A percentile compares a stretch with the other conserved stretches of the same genome.
These are phyloP conservation scores for Trichoderma asperellum DNA, from an alignment of 2,329 filamentous ascomycete species.

Conservation along the genomic window DNA sequence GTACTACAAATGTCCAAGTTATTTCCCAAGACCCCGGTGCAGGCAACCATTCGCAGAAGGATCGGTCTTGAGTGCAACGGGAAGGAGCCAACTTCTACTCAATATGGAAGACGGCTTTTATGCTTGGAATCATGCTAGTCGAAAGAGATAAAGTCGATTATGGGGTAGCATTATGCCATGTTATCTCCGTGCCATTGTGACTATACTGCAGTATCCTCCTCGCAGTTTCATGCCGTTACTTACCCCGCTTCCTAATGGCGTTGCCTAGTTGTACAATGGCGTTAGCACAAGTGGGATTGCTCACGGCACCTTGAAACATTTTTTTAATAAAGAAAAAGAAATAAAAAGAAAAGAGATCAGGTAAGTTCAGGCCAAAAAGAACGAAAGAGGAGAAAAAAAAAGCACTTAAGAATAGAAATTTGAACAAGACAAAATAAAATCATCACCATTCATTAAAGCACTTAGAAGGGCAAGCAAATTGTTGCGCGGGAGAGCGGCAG, in stretches of 20 bases:
- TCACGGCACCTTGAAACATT: not conserved
- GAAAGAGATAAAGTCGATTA: slow-evolving; percentile 9
- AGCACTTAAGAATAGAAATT: too few species aligned
- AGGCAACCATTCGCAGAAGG: not conserved
- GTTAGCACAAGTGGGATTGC: not conserved
- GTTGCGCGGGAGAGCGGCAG: not conserved
- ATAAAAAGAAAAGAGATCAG: too few species aligned
- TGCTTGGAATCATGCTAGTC: slow-evolving; percentile 3
- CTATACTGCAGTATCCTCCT: not conserved
- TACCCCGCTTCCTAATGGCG: slow-evolving; percentile 13
- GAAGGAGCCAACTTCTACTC: slow-evolving; percentile 6
- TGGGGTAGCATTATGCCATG: slow-evolving; percentile 2
- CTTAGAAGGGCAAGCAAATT: not conserved
- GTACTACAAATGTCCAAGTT: not conserved
- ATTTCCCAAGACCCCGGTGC: not conserved
- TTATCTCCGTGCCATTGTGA: slow-evolving; percentile 8
- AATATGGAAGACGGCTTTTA: not conserved
- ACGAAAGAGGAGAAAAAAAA: not conserved
- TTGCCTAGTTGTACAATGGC: slow-evolving; percentile 2
- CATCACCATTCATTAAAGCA: not conserved
- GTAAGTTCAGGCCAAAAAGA: not conserved
- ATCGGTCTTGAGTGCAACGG: not conserved
- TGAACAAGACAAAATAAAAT: not conserved
- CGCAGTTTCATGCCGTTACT: not conserved
- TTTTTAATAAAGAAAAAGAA: not conserved